phyloP scores from a whole-genome alignment of 78 protist species.

The Ministeria vibrans region DNA sequence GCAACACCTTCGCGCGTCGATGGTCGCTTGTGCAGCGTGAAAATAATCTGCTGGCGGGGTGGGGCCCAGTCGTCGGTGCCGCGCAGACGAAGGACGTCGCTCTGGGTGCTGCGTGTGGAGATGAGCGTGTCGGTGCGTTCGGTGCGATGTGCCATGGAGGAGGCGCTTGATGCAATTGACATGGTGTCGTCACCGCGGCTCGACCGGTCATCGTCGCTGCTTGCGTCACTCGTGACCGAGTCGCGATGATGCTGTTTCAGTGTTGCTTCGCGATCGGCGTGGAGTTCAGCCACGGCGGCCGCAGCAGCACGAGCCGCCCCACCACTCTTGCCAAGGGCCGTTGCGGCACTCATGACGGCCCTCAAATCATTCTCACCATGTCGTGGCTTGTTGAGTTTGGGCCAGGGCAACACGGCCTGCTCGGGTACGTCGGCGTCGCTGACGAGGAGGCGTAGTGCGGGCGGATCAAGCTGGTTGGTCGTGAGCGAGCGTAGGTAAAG shows the following conservation, averaged over 20 bases:
- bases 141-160: not conserved
- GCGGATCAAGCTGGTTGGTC: no score
- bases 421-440: not conserved
- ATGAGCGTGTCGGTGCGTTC: not conserved
- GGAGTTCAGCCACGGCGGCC: not conserved
- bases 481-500: no score
- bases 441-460: not conserved
- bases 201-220: not conserved
- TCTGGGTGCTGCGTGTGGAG: not conserved
- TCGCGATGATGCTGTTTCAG: not conserved
- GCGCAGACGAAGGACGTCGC: not conserved
- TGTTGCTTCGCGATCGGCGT: not conserved
- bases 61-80: conserved; percentile 13
- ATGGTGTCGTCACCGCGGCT: not conserved
- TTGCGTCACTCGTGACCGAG: not conserved
- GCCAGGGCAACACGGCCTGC: not conserved
- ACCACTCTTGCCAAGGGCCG: not conserved
- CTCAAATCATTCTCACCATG: not conserved
- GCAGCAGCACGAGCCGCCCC: not conserved
- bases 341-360: not conserved
- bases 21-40: not conserved
- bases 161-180: not conserved
- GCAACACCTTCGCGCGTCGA: not conserved
- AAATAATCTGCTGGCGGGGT: not conserved
- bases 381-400: not conserved